Conservation (phyloP, 225 moss, liverwort and hornwort genomes). For the Anthoceros angustus region DNA sequence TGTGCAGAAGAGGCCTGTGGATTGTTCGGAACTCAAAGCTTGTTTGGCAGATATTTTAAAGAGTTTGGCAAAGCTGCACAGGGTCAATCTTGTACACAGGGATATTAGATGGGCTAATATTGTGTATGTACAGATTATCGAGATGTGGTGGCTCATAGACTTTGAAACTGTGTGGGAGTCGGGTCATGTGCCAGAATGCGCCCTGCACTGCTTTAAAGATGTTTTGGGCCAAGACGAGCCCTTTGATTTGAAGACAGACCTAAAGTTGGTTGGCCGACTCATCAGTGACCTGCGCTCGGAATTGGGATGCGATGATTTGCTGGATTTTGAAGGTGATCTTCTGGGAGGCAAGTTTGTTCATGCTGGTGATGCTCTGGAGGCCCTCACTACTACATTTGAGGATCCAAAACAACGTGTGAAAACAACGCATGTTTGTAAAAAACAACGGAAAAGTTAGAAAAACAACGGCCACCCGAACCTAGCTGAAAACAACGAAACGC, state of each 20-base stretch:
- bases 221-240: conserved; percentile 5
- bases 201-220: background rate
- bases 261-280: background rate
- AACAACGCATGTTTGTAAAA: too few relatives aligned
- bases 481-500: too few relatives aligned
- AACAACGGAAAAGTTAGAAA: too few relatives aligned
- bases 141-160: conserved; percentile 1
- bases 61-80: conserved; percentile 2
- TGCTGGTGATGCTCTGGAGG: background rate
- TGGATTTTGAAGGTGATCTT: background rate
- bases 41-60: background rate
- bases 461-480: too few relatives aligned
- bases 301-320: too few relatives aligned
- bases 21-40: background rate
- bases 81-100: conserved; percentile 2
- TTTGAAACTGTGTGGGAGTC: conserved; percentile 4
- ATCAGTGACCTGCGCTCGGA: background rate
- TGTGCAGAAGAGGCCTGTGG: background rate
- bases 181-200: conserved; percentile 1
- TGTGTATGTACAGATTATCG: background rate
- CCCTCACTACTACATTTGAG: too few relatives aligned
- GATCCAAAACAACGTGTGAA: too few relatives aligned
- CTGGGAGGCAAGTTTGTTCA: background rate
- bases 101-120: conserved; percentile 4
- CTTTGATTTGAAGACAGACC: background rate